Evolutionary conservation across 768 basidiomycete genomes (phyloP).

Genomic region (Agaricus blazei): DNA sequence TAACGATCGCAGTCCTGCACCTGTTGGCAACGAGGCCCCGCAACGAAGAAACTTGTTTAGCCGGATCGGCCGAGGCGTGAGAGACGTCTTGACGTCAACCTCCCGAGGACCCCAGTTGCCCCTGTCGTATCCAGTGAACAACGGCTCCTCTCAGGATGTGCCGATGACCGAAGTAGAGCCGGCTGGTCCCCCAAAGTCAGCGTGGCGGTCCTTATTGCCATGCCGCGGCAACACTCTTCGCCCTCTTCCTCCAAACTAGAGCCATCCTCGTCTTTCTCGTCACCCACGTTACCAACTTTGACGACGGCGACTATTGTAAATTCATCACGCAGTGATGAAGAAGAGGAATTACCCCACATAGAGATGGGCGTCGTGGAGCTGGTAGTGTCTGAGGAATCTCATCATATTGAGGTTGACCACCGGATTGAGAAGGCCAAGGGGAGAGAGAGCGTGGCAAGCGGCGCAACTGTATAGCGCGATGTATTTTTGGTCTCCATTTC

Average conservation of each 20-base stretch:
- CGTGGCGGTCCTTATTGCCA: conserved; percentile 40
- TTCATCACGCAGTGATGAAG: conserved; percentile 10
- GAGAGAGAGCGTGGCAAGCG: conserved; percentile 8
- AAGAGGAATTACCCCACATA: conserved; percentile 19
- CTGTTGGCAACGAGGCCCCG: background rate
- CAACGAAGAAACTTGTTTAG: background rate
- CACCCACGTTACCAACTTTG: background rate
- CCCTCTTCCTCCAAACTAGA: background rate
- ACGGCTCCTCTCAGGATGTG: background rate
- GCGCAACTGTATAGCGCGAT: background rate
- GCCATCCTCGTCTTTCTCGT: conserved; percentile 3
- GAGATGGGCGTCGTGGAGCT: conserved; percentile 23
- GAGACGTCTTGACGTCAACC: background rate
- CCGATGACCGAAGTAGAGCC: conserved; percentile 3
- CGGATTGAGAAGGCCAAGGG: background rate
- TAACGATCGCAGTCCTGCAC: background rate
- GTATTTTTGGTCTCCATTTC: background rate
- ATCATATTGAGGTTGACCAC: conserved; percentile 2
- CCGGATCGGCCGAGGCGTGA: background rate
- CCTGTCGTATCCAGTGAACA: background rate
- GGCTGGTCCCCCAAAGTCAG: conserved; percentile 19
- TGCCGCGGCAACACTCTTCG: conserved; percentile 25
- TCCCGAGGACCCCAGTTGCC: background rate
- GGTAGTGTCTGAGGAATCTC: conserved; percentile 4
- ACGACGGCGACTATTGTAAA: background rate